A percentile compares a stretch with the other conserved stretches of the same genome.
Evolutionary conservation across 2,329 filamentous ascomycete genomes (phyloP).

Genomic region (Fusarium euwallaceae): DNA sequence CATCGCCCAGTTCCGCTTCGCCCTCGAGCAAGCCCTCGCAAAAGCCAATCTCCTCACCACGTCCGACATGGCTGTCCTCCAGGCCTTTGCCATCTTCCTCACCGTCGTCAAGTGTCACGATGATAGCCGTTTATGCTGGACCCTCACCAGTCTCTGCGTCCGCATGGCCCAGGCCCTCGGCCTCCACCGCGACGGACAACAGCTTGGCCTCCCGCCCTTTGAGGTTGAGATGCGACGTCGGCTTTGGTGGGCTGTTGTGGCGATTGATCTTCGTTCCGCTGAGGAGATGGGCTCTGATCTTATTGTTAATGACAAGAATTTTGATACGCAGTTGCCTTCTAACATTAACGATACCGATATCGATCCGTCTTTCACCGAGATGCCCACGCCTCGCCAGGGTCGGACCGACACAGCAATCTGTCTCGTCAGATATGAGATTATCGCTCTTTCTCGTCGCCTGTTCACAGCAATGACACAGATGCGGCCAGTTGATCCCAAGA

Average conservation of each 20-base stretch:
- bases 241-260: slow-evolving; percentile 38
- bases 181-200: slow-evolving; percentile 36
- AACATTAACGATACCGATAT: slow-evolving; percentile 40
- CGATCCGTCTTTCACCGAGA: slow-evolving; percentile 31
- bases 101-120: slow-evolving; percentile 39
- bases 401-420: slow-evolving; percentile 36
- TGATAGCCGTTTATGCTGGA: slow-evolving; percentile 38
- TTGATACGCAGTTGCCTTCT: slow-evolving; percentile 37
- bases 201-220: slow-evolving; percentile 30
- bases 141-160: slow-evolving; percentile 33
- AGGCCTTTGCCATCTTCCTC: slow-evolving; percentile 36
- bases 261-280: slow-evolving; percentile 36
- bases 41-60: slow-evolving; percentile 40
- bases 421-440: slow-evolving; percentile 32
- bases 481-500: slow-evolving; percentile 30
- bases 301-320: slow-evolving; percentile 31
- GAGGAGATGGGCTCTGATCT: slow-evolving; percentile 39
- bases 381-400: slow-evolving; percentile 30
- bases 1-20: slow-evolving; percentile 37
- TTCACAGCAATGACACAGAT: slow-evolving; percentile 32
- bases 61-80: slow-evolving; percentile 33
- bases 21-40: slow-evolving; percentile 37
- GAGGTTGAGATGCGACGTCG: slow-evolving; percentile 42
- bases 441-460: slow-evolving; percentile 29
- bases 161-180: slow-evolving; percentile 38